Evolutionary conservation across 2,329 filamentous ascomycete species (phyloP), one percentile per base, ranked within the genome.

Genomic region (Clarireedia homoeocarpa): DNA sequence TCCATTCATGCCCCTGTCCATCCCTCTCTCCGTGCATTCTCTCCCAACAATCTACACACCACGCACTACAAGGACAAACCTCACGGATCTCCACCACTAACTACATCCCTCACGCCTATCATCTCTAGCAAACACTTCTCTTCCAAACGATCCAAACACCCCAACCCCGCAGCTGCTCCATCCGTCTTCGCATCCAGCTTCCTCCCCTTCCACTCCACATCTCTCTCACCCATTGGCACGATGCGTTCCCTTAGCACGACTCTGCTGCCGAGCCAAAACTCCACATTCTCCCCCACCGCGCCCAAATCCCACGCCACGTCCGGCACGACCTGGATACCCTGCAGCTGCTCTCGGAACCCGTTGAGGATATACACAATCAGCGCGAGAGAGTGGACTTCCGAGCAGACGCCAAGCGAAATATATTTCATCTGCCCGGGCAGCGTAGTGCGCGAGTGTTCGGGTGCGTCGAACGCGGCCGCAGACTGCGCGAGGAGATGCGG

Each of bases 351-450:
- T 17, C 82, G 79, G 65, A 89, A 81, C 6, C 80, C 81, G 5
- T 81, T 79, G 4, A 97, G 74, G 6, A 96, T 86, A 47, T 81
- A 79, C 0, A 82, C 84, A 58, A 96, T 79, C 14, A 96, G 79
- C 2, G 88, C 82, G 12, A 96, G 78, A 1, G 85, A 88, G 68
- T 95, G 88, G 4, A 86, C 81, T 72, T 96, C 91, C 0, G 83
- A 85, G 3, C 88, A 85, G 48, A 87, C 80, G 30, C 85, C 75
- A 5, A 95, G 76, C 1, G 88, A 89, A 48, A 96, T 78, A 58
- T 83, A 84, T 51, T 82, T 79, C 10, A 75, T 72, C n/a, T 76
- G 71, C 1, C 71, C 67, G 26, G 79, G 63, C 20, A 76, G 69
- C 20, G 72, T 71, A 14, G 80, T 82, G 34, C 80, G 75, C 61